Percentiles rank a stretch among this genome's conserved stretches.
phyloP scores from a whole-genome alignment of 495 filamentous ascomycete species.

The Lentithecium fluviatile region DNA sequence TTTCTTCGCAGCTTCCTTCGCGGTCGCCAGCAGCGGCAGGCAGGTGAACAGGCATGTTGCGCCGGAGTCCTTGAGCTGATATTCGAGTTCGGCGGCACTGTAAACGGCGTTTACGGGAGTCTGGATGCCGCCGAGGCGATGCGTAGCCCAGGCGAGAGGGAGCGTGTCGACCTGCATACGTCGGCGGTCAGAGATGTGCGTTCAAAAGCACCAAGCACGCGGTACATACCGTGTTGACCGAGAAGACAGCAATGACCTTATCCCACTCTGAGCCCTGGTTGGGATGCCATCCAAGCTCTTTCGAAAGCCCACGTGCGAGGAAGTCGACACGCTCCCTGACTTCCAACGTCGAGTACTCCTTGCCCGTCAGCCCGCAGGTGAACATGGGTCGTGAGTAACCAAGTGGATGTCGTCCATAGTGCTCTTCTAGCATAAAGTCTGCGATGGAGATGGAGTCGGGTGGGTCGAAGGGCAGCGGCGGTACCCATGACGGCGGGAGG shows the following conservation, averaged over 20 bases:
- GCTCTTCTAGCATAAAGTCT: constrained; percentile 78
- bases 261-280: constrained; percentile 82
- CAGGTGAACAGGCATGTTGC: constrained; percentile 81
- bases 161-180: constrained; percentile 71
- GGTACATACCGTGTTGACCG: constrained; percentile 70
- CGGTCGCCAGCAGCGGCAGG: constrained; percentile 65
- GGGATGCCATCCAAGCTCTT: constrained; percentile 71
- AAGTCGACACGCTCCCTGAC: constrained; percentile 65
- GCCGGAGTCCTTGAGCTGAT: constrained; percentile 74
- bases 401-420: constrained; percentile 65
- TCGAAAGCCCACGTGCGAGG: constrained; percentile 67
- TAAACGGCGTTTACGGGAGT: constrained; percentile 85
- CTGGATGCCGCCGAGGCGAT: constrained; percentile 71
- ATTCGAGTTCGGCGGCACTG: constrained; percentile 68
- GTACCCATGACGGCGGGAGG: constrained; percentile 65
- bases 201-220: neutral
- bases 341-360: constrained; percentile 64
- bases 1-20: constrained; percentile 66
- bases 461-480: constrained; percentile 63
- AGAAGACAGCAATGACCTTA: constrained; percentile 75
- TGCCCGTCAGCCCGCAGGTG: constrained; percentile 77
- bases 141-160: constrained; percentile 71
- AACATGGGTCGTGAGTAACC: constrained; percentile 68
- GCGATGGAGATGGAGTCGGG: constrained; percentile 74
- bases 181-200: no score